Evolutionary conservation across 2,329 filamentous ascomycete genomes (phyloP).

Genomic region (Didymella segeticola): DNA sequence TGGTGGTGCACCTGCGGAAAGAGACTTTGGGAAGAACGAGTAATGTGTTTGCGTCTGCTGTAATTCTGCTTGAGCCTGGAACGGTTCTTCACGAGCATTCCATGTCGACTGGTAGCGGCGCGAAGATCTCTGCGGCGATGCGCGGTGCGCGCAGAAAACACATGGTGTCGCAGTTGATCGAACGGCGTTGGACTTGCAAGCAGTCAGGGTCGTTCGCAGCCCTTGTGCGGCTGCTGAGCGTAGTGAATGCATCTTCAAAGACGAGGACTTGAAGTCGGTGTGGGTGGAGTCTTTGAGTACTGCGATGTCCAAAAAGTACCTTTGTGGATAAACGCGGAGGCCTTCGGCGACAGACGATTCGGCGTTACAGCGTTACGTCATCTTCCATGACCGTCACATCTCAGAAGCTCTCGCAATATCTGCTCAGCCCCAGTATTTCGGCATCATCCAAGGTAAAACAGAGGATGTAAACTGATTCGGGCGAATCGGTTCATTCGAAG

Average conservation of each 20-base stretch:
- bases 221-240: slow-evolving; percentile 29
- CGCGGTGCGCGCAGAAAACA: slow-evolving; percentile 31
- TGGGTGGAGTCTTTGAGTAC: slow-evolving; percentile 3
- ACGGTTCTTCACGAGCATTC: slow-evolving; percentile 24
- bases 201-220: slow-evolving; percentile 33
- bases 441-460: background rate
- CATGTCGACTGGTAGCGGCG: slow-evolving; percentile 37
- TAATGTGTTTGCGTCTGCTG: slow-evolving; percentile 68
- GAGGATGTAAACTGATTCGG: background rate
- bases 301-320: slow-evolving; percentile 5
- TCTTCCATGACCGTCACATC: slow-evolving; percentile 9
- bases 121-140: slow-evolving; percentile 12
- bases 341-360: slow-evolving; percentile 19
- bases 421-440: background rate
- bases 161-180: slow-evolving; percentile 30
- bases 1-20: slow-evolving; percentile 80
- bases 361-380: slow-evolving; percentile 28
- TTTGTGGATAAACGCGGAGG: background rate
- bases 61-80: slow-evolving; percentile 17
- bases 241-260: slow-evolving; percentile 27
- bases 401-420: background rate
- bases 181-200: slow-evolving; percentile 21
- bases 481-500: background rate
- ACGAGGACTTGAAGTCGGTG: background rate
- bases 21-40: slow-evolving; percentile 82